These are phyloP conservation scores for Naganishia vaughanmartiniae DNA, from an alignment of 768 basidiomycete species.

Conservation along the genomic window DNA sequence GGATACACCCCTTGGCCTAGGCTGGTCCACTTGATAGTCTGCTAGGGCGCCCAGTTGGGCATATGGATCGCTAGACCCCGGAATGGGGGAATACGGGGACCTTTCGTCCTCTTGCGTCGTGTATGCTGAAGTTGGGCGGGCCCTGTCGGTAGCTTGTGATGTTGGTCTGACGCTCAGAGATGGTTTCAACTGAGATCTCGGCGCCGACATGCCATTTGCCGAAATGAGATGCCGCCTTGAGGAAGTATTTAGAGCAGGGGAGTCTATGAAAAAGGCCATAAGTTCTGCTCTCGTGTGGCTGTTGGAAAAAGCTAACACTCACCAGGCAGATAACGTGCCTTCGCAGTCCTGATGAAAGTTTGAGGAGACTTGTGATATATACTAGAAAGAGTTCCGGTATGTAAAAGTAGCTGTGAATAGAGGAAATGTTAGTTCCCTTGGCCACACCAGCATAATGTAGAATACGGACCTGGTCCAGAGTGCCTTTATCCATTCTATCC, in stretches of 20 bases:
- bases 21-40: constrained; percentile 63
- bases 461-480: constrained; percentile 69
- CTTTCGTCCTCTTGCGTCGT: constrained; percentile 33
- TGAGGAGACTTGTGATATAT: constrained; percentile 97
- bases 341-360: constrained; percentile 91
- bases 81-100: constrained; percentile 40
- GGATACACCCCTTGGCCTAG: constrained; percentile 43
- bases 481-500: constrained; percentile 93
- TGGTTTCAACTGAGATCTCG: constrained; percentile 24
- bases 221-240: constrained; percentile 58
- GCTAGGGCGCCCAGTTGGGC: constrained; percentile 74
- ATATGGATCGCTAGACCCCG: constrained; percentile 64
- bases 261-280: constrained; percentile 58
- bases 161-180: constrained; percentile 63
- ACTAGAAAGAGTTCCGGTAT: constrained; percentile 88
- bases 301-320: background rate
- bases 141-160: constrained; percentile 54
- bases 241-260: constrained; percentile 79
- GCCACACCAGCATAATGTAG: background rate
- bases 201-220: constrained; percentile 23
- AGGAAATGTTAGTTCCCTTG: no score
- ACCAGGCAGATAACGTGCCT: constrained; percentile 67
- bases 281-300: background rate
- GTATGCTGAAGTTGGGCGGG: constrained; percentile 55
- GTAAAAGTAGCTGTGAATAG: constrained; percentile 62